Conservation (phyloP, 345 rosid species). For the Arabidopsis thaliana region DNA sequence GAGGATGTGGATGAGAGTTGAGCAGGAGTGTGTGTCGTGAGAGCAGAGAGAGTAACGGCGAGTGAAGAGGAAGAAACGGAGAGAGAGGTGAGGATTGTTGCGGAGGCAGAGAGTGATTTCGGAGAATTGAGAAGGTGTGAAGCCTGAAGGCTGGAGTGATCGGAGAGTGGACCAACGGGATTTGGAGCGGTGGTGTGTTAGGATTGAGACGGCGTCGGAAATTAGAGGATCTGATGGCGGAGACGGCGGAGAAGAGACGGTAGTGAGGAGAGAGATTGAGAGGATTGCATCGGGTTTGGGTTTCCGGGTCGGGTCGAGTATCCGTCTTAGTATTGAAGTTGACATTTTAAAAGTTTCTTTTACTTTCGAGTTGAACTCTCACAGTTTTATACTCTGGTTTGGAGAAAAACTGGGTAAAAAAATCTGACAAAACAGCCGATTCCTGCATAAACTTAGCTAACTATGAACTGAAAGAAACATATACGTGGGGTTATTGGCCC, state of each 20-base stretch:
- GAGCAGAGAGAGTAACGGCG: constrained; percentile 62
- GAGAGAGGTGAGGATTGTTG: constrained; percentile 70
- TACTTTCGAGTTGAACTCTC: no score
- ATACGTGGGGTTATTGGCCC: no score
- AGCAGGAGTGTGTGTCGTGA: constrained; percentile 60
- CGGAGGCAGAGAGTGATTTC: constrained; percentile 54
- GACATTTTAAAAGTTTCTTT: constrained; percentile 14
- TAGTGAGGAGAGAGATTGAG: constrained; percentile 17
- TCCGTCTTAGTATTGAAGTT: constrained; percentile 30
- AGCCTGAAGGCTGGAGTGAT: constrained; percentile 59
- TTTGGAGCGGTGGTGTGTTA: constrained; percentile 81
- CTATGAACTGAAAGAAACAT: no score
- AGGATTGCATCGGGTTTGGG: constrained; percentile 28
- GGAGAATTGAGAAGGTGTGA: constrained; percentile 69
- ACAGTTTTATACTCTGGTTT: no score
- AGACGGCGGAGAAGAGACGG: constrained; percentile 48
- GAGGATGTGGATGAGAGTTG: constrained; percentile 72
- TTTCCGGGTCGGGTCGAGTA: constrained; percentile 29
- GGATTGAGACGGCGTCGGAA: constrained; percentile 63
- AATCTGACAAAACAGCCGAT: no score
- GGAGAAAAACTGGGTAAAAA: no score
- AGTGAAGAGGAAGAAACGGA: constrained; percentile 77
- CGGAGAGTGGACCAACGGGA: constrained; percentile 80
- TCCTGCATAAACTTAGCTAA: no score
- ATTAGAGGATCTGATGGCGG: constrained; percentile 37